Conservation (phyloP, 169 alveolate species). For the Cryptosporidium canis region DNA sequence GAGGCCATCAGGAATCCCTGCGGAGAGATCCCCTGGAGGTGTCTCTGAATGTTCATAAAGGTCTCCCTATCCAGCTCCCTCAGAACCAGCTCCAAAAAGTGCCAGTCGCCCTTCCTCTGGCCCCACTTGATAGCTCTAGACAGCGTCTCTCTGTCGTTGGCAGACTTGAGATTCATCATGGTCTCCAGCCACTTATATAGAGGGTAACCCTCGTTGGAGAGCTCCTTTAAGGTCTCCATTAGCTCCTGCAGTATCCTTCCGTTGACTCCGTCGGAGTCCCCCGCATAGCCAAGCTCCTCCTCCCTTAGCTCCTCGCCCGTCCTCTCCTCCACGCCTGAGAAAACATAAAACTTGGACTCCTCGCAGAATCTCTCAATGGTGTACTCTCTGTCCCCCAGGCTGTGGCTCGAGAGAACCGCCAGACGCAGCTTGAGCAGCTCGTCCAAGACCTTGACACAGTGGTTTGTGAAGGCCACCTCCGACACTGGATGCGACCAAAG, state of each 20-base stretch:
- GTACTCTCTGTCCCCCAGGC: conserved; percentile 42
- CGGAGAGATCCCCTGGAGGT: conserved; percentile 52
- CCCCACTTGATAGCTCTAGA: conserved; percentile 61
- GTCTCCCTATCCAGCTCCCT: conserved; percentile 25
- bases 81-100: conserved; percentile 6
- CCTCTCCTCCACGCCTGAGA: conserved; percentile 4
- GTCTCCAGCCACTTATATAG: conserved; percentile 56
- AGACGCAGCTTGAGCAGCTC: conserved; percentile 33
- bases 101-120: conserved; percentile 52
- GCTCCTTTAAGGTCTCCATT: conserved; percentile 24
- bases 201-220: conserved; percentile 59
- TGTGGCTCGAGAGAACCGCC: conserved; percentile 27
- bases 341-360: conserved; percentile 51
- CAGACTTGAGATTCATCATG: neutral
- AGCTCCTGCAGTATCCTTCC: neutral
- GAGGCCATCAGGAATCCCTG: conserved; percentile 50
- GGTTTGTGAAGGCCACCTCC: conserved; percentile 13
- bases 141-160: conserved; percentile 28
- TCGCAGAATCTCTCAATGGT: conserved; percentile 42
- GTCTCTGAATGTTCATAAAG: conserved; percentile 45
- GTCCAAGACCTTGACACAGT: conserved; percentile 34
- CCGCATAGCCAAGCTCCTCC: neutral
- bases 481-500: conserved; percentile 43
- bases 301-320: neutral
- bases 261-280: neutral